Base-by-base conservation (phyloP, 1,284 basidiomycete genomes). In the Ustilago sp. region DNA sequence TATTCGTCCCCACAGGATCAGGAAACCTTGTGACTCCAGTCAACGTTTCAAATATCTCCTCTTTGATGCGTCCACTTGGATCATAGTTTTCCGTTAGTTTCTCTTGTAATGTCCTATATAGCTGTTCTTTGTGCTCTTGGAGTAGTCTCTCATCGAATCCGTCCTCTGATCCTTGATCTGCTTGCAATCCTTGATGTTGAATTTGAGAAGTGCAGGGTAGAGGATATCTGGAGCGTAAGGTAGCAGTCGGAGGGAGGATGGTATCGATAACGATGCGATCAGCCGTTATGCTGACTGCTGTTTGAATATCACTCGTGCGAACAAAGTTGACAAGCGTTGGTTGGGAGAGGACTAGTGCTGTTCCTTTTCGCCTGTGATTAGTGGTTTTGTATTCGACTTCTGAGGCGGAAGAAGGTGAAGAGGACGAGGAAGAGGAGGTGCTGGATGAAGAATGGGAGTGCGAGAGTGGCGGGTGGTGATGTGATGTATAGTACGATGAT, bases 261-360 rank as follows among this genome's bases (percentile, higher is more conserved):
- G 75, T 81, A 51, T 81, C 80, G 34, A 81, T 80, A 38, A 81
- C 63, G 32, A 80, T 63, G 3, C 77, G 55, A 41, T 79, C 80
- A 11, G 55, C 67, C 2, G 59, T 65, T 19, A 74, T 57, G 41
- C 78, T 76, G 19, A 81, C 74, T 19, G 75, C 65, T 8, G 78
- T 81, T 38, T 81, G 80, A 23, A 78, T 63, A 39, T 78, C 60
- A 7, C 62, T 41, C 2, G 78, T 81, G 17, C 78, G 80, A 15
- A 81, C 78, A 53, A 81, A 80, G 50, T 65, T 70, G 53, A 81
- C 80, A 0, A 60, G 43, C 0, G 74, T 77, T 8, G 74, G 69
- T 7, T 70, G 61, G 8, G 60, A 31, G 43, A 75, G 45, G 34
- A 75, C 54, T 17, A 75, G 31, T 6, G 73, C 73, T 19, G 50